Base-by-base conservation (phyloP, 768 basidiomycete species). In the Amanita pallidorosea region DNA sequence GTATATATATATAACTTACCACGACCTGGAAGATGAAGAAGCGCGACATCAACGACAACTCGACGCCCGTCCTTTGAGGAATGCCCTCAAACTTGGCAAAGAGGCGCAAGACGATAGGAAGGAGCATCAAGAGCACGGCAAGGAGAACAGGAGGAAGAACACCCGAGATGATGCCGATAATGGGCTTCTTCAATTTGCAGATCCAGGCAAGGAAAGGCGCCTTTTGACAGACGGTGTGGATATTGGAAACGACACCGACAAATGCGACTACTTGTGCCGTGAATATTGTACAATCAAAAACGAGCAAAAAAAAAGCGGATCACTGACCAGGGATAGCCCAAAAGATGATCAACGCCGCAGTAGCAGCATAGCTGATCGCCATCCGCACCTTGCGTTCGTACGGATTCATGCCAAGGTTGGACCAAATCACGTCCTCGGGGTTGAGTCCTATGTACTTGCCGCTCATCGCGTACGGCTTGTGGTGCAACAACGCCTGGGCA, bases 1-100 rank as follows among this genome's bases (percentile, higher is more conserved):
- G 5, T 23, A 23, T 23, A 23, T 23, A 23, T 23, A 23, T 23
- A 17, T 55, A 9, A n/a, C n/a, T n/a, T n/a, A 94, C 90, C 48
- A 96, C 68, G 45, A 94, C 88, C 69, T 88, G 85, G 75, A 96
- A 96, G 55, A 90, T 70, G 70, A 95, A 95, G 69, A 75, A 98
- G 18, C 96, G 74, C 1, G 81, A 83, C 94, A 97, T 96, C 60
- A 99, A 66, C 47, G 85, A 88, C 4, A 96, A 75, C 58, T 99
- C 95, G 37, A 98, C 67, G 1, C 81, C 84, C 0, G 83, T 88
- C 31, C 75, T 74, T 56, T 87, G 83, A 0, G 95, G 93, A 17
- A 92, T 89, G 17, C 96, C 96, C 67, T 98, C 90, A 49, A 96
- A 85, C 17, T 78, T 72, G 11, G 82, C 88, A 25, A 97, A 69